Evolutionary conservation across 1,284 basidiomycete species (phyloP).

Genomic region (Cutaneotrichosporon daszewskae): DNA sequence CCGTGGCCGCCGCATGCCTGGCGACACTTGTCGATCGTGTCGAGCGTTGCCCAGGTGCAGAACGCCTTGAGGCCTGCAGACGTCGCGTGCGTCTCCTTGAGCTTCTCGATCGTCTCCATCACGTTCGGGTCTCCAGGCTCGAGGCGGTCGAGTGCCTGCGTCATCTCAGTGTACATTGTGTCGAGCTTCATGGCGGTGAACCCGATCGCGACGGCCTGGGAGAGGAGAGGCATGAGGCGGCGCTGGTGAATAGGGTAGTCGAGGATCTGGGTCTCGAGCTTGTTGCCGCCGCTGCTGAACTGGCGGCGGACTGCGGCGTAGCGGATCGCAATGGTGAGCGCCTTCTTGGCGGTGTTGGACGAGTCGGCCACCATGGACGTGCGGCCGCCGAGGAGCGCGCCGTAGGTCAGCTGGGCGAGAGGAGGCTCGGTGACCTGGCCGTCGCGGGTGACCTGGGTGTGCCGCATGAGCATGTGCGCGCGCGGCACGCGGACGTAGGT

Average conservation of each 20-base stretch:
- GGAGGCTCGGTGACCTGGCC: constrained; percentile 48
- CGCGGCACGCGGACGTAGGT: constrained; percentile 64
- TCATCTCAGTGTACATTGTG: constrained; percentile 50
- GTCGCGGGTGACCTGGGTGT: constrained; percentile 53
- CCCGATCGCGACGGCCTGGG: constrained; percentile 55
- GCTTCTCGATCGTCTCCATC: constrained; percentile 48
- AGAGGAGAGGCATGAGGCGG: constrained; percentile 54
- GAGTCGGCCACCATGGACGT: constrained; percentile 55
- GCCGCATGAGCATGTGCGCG: constrained; percentile 57
- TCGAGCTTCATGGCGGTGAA: constrained; percentile 52
- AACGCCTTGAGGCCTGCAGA: constrained; percentile 57
- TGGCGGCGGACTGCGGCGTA: constrained; percentile 54
- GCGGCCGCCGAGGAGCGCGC: constrained; percentile 54
- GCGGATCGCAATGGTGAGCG: constrained; percentile 55
- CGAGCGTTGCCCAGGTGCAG: constrained; percentile 56
- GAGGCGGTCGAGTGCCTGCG: constrained; percentile 51
- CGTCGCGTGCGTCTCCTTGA: constrained; percentile 57
- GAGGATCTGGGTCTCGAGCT: constrained; percentile 53
- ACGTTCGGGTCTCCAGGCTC: constrained; percentile 50
- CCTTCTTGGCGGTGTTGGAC: constrained; percentile 53
- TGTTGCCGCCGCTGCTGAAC: constrained; percentile 50
- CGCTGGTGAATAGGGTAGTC: constrained; percentile 59
- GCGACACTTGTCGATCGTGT: constrained; percentile 55
- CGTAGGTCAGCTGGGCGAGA: constrained; percentile 56
- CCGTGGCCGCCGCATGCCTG: constrained; percentile 57